These are phyloP conservation scores for Daphne laureola DNA, from an alignment of 441 rosid genomes.

Conservation along the genomic window DNA sequence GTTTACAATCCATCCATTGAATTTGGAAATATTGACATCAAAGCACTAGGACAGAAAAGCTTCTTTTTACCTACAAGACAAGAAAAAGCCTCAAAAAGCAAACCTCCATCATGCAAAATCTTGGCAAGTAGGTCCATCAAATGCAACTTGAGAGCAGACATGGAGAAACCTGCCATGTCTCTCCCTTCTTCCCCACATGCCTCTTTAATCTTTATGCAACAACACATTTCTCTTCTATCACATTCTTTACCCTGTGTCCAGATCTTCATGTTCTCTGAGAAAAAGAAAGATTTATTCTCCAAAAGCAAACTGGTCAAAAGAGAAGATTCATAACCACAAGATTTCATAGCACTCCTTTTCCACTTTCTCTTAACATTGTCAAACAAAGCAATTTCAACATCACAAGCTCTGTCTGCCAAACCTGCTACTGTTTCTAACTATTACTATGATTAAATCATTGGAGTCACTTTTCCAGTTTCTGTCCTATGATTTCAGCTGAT, in stretches of 20 bases:
- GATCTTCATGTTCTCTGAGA: conserved; percentile 2
- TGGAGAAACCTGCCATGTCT: conserved; percentile 24
- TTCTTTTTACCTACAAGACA: too few relatives aligned
- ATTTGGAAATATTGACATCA: background rate
- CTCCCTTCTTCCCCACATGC: conserved; percentile 21
- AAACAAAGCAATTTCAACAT: background rate
- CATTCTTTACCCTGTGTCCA: conserved; percentile 13
- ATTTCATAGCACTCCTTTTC: background rate
- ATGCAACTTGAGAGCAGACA: conserved; percentile 24
- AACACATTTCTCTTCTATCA: conserved; percentile 11
- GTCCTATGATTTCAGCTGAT: conserved; percentile 3
- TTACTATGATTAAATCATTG: conserved; percentile 1
- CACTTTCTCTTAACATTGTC: background rate
- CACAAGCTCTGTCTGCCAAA: conserved; percentile 5
- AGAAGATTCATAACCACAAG: conserved; percentile 6
- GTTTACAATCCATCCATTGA: too few relatives aligned
- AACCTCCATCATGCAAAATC: background rate
- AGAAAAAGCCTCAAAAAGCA: conserved; percentile 2
- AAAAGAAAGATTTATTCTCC: conserved; percentile 8
- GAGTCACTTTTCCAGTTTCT: conserved; percentile 3
- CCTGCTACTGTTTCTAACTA: conserved; percentile 13
- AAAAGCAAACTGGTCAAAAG: conserved; percentile 9
- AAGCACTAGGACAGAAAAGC: too few relatives aligned
- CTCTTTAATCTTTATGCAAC: conserved; percentile 5
- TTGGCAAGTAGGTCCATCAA: conserved; percentile 18